Percentiles rank a stretch among this genome's conserved stretches.
Conservation (phyloP, 2,329 filamentous ascomycete species). For the Penicillium frequentans region DNA sequence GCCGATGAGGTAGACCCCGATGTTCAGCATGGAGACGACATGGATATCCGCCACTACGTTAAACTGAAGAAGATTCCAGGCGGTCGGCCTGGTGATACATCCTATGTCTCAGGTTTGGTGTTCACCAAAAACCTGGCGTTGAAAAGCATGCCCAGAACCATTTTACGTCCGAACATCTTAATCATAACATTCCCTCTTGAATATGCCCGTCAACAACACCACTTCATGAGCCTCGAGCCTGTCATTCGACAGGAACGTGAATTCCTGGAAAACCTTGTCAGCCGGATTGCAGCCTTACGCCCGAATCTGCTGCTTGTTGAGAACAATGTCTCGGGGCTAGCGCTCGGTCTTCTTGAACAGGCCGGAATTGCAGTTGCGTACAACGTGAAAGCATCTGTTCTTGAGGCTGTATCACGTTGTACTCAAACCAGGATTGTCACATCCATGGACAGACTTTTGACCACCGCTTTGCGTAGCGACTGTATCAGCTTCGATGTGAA, state of each 20-base stretch:
- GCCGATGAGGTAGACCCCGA: slow-evolving; percentile 95
- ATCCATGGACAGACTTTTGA: slow-evolving; percentile 89
- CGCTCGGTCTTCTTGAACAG: slow-evolving; percentile 82
- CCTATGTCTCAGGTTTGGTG: slow-evolving; percentile 94
- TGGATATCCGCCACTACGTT: slow-evolving; percentile 96
- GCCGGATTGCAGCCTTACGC: slow-evolving; percentile 79
- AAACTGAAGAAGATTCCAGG: slow-evolving; percentile 96
- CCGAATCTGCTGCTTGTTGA: slow-evolving; percentile 89
- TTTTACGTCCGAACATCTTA: slow-evolving; percentile 79
- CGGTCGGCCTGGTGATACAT: slow-evolving; percentile 83
- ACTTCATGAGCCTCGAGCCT: slow-evolving; percentile 97
- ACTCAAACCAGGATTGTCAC: slow-evolving; percentile 91
- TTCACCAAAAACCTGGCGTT: slow-evolving; percentile 96
- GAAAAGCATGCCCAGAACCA: slow-evolving; percentile 91
- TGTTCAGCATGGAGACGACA: slow-evolving; percentile 85
- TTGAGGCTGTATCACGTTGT: slow-evolving; percentile 91
- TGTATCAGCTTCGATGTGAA: slow-evolving; percentile 92
- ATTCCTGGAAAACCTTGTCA: slow-evolving; percentile 87
- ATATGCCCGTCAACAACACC: slow-evolving; percentile 86
- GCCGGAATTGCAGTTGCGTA: slow-evolving; percentile 91
- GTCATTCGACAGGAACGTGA: slow-evolving; percentile 97
- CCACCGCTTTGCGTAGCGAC: slow-evolving; percentile 70
- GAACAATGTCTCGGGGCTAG: slow-evolving; percentile 87
- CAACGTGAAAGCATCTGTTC: slow-evolving; percentile 94
- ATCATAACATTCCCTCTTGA: slow-evolving; percentile 95